Evolutionary conservation across 2,329 filamentous ascomycete species (phyloP).

Genomic region (Tolypocladium endophyticum): DNA sequence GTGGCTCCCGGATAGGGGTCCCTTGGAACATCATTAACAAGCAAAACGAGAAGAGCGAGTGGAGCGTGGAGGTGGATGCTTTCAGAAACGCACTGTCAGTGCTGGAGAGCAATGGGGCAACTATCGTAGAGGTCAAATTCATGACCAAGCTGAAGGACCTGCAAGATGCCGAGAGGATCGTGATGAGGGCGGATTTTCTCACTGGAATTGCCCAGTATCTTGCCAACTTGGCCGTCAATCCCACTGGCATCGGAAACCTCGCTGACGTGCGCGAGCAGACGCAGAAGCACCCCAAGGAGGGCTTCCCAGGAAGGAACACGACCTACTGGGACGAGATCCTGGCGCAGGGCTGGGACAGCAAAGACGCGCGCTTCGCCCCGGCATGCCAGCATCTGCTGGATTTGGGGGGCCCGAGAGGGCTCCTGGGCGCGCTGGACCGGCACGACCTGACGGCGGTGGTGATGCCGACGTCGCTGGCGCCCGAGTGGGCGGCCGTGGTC

Average conservation of each 20-base stretch:
- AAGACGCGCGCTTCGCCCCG: slow-evolving; percentile 42
- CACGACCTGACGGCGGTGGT: slow-evolving; percentile 49
- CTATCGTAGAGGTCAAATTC: slow-evolving; percentile 43
- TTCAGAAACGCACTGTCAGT: slow-evolving; percentile 42
- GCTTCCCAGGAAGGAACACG: slow-evolving; percentile 53
- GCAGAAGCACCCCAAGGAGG: slow-evolving; percentile 37
- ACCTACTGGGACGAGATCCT: slow-evolving; percentile 43
- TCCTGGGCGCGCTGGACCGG: slow-evolving; percentile 46
- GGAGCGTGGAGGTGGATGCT: slow-evolving; percentile 25
- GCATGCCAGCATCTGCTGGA: slow-evolving; percentile 34
- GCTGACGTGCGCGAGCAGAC: slow-evolving; percentile 45
- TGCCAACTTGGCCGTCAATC: slow-evolving; percentile 40
- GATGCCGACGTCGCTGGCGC: slow-evolving; percentile 35
- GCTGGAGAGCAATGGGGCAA: slow-evolving; percentile 44
- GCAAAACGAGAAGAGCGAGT: slow-evolving; percentile 3
- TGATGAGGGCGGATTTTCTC: slow-evolving; percentile 51
- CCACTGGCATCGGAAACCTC: slow-evolving; percentile 39
- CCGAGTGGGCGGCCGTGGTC: slow-evolving; percentile 9
- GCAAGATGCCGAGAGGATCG: slow-evolving; percentile 13
- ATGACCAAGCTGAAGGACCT: background rate
- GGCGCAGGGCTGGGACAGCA: slow-evolving; percentile 40
- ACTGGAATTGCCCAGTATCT: slow-evolving; percentile 46
- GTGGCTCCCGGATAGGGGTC: slow-evolving; percentile 51
- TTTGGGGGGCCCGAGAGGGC: slow-evolving; percentile 46
- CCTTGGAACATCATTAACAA: slow-evolving; percentile 46